Evolutionary conservation across 306 rosid species (phyloP), one percentile per base, ranked within the genome.

Genomic region (Cucurbita ficifolia): DNA sequence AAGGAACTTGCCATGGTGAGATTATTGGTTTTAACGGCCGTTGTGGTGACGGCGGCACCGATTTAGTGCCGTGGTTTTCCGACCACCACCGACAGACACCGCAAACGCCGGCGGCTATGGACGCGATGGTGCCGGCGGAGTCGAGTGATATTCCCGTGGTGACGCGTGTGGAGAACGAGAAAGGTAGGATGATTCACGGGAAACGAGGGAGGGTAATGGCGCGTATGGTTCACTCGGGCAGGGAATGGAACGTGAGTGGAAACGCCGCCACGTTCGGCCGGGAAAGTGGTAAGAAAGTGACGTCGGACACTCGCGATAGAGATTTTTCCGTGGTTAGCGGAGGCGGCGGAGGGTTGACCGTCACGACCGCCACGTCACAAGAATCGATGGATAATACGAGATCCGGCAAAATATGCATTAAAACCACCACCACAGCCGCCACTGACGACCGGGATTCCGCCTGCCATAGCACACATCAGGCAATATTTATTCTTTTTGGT

Each of bases 391-490:
- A 84, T 18, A 82, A 87, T 65, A 86, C 88, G 1, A 90, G 82
- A 77, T 82, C 90, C 36, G 86, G 81, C 16, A 70, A 77, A 69
- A 84, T 70, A 29, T 82, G 73, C 72, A 78, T 83, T 1, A 87
- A 83, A 70, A 82, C 75, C 57, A 81, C 82, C 82, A 71, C 84
- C 21, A 52, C 79, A 10, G 69, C 83, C 36, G 59, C 77, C 33
- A 29, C 3, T 9, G 97, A 91, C 11, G 97, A 94, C 36, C 94
- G 83, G 46, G 96, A 91, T 70, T 94, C 99, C 17, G 88, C 83
- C 73, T 91, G 91, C 53, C 96, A 91, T 61, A 86, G 99, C 73
- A 84, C 79, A 79, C 84, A 85, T 24, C 86, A 81, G 87, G 99
- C 75, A 83, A 75, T 48, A 72, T 2, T 58, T 4, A 2, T 8